A percentile compares a stretch with the other conserved stretches of the same genome.
phyloP scores from a whole-genome alignment of 306 rosid species.

The Cercis canadensis region DNA sequence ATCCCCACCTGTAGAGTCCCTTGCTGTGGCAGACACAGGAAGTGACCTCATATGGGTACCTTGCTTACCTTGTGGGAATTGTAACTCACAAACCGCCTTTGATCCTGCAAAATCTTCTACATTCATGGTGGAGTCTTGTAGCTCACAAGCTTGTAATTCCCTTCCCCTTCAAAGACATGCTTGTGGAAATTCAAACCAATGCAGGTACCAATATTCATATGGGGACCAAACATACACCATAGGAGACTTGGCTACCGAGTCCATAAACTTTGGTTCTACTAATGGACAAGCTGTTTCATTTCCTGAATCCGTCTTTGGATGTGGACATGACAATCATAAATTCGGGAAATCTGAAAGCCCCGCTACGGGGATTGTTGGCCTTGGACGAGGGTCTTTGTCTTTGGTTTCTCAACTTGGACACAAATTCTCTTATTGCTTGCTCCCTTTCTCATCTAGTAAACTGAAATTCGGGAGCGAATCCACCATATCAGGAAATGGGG shows the following conservation, averaged over 20 bases:
- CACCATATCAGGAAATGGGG: background rate
- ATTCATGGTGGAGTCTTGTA: background rate
- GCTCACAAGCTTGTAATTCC: background rate
- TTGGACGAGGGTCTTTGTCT: slow-evolving; percentile 16
- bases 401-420: background rate
- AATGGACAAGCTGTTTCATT: background rate
- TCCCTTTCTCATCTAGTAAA: slow-evolving; percentile 16
- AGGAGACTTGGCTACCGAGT: slow-evolving; percentile 17
- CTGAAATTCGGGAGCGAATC: slow-evolving; percentile 7
- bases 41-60: slow-evolving; percentile 26
- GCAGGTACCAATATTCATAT: slow-evolving; percentile 16
- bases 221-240: slow-evolving; percentile 1
- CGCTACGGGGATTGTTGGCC: slow-evolving; percentile 6
- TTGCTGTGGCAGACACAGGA: slow-evolving; percentile 27
- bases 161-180: background rate
- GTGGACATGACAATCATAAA: background rate
- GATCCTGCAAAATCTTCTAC: slow-evolving; percentile 18
- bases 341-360: background rate
- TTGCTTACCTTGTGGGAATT: slow-evolving; percentile 9
- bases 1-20: slow-evolving; percentile 1
- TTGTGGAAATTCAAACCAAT: background rate
- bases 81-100: background rate
- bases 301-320: slow-evolving; percentile 9
- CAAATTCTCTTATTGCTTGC: slow-evolving; percentile 24
- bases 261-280: background rate